Conservation (phyloP, 805 yeast species). For the Schizosaccharomyces octosporus region DNA sequence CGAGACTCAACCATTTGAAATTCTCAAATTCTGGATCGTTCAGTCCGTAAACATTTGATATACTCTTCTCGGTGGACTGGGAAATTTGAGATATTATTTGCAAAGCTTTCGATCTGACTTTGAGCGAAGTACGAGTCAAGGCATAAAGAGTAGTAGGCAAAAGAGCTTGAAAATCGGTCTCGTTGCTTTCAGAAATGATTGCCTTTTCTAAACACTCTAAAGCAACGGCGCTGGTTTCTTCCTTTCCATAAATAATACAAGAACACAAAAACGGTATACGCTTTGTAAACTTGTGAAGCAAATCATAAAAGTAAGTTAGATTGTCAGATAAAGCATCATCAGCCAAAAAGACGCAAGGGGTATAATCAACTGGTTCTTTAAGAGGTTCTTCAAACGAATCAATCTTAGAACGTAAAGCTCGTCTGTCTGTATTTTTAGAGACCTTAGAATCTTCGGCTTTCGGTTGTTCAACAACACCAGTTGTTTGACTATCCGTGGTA, state of each 20-base stretch:
- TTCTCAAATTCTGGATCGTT: conserved; percentile 19
- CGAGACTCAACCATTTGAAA: conserved; percentile 31
- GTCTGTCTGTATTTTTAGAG: background rate
- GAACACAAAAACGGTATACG: background rate
- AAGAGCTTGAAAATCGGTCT: conserved; percentile 15
- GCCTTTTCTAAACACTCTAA: background rate
- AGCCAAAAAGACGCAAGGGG: background rate
- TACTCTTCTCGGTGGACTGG: background rate
- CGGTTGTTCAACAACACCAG: background rate
- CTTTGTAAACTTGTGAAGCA: background rate
- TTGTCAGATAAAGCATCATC: background rate
- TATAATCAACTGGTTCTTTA: conserved; percentile 8
- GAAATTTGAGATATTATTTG: conserved; percentile 4
- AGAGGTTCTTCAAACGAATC: background rate
- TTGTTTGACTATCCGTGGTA: background rate
- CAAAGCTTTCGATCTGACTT: conserved; percentile 14
- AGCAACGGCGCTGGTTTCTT: background rate
- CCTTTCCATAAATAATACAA: background rate
- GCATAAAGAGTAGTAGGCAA: conserved; percentile 14
- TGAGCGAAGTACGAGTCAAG: conserved; percentile 14
- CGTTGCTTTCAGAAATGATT: conserved; percentile 6
- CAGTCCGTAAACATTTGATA: conserved; percentile 7
- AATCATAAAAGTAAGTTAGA: background rate
- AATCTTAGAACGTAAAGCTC: background rate
- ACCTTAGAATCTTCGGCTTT: no score